Evolutionary conservation across 805 yeast species (phyloP), one percentile per base, ranked within the genome.

Genomic region (Kockiozyma suomiensis): DNA sequence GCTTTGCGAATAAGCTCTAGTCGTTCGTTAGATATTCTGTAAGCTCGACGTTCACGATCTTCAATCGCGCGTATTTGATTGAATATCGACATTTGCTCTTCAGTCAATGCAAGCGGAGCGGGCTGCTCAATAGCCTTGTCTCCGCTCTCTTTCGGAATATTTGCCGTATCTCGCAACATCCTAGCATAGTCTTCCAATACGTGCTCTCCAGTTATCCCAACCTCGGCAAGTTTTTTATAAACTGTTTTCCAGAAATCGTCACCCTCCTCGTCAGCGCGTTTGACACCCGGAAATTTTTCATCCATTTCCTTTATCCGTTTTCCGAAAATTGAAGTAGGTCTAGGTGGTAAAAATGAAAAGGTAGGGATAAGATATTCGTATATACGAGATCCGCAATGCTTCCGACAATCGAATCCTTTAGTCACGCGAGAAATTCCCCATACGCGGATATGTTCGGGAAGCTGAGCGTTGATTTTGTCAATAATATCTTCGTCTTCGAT

Each of bases 281-380:
- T 35, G 15, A 54, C 52, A 4, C 57, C 59, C 13, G 59, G 67
- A 26, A 33, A 48, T n/a, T 40, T 38, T 15, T 35, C 50, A 33
- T 33, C 48, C 53, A 37, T 50, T 17, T 32, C 49, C 13, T 41
- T 37, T 12, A 62, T 45, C 4, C 49, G 42, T 37, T 33, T 19
- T 6, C 84, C 87, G 62, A 94, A 77, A 8, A 82, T 78, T 30
- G 91, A 80, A 43, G 79, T 77, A 4, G 96, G 96, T 70, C 87
- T 85, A n/a, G 99, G 97, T 8, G 96, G 94, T 58, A 94, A 77
- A 64, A 94, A 83, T 1, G 96, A 84, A 73, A 90, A 92, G 0
- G 96, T 89, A 43, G 99, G 99, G 71, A 94, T 80, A 69, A 94
- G 75, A 72, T 94, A 94, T 76, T 94, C 99, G 73, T 94, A 94